Evolutionary conservation across 169 alveolate species (phyloP).

Genomic region (Cryptosporidium ubiquitum): DNA sequence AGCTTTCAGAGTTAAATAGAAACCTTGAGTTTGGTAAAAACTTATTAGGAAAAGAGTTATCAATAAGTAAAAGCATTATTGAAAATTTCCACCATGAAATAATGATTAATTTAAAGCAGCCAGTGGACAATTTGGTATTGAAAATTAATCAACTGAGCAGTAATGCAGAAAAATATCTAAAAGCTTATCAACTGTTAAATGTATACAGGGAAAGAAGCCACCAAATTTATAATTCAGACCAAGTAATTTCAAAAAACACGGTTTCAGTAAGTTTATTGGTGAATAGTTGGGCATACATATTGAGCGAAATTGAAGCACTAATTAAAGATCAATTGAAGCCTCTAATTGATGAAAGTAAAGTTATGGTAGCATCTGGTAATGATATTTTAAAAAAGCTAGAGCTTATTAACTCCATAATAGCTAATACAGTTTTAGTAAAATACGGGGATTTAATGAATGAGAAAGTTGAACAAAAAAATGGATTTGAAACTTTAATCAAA

Average conservation of each 20-base stretch:
- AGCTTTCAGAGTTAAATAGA: background rate
- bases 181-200: slow-evolving; percentile 3
- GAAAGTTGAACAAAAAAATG: background rate
- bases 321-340: slow-evolving; percentile 40
- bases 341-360: background rate
- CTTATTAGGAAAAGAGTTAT: background rate
- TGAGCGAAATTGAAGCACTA: slow-evolving; percentile 16
- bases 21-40: slow-evolving; percentile 18
- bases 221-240: background rate
- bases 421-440: slow-evolving; percentile 11
- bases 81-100: background rate
- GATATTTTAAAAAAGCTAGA: slow-evolving; percentile 15
- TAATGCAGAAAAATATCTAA: background rate
- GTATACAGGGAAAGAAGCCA: slow-evolving; percentile 40
- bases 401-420: slow-evolving; percentile 24
- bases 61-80: background rate
- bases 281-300: slow-evolving; percentile 3
- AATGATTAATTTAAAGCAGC: slow-evolving; percentile 2
- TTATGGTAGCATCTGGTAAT: background rate
- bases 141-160: background rate
- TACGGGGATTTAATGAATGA: background rate
- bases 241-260: background rate
- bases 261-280: background rate
- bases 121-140: background rate
- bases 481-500: background rate